A percentile compares a stretch with the other conserved stretches of the same genome.
Conservation (phyloP, 2,329 filamentous ascomycete species). For the Massarina eburnea region DNA sequence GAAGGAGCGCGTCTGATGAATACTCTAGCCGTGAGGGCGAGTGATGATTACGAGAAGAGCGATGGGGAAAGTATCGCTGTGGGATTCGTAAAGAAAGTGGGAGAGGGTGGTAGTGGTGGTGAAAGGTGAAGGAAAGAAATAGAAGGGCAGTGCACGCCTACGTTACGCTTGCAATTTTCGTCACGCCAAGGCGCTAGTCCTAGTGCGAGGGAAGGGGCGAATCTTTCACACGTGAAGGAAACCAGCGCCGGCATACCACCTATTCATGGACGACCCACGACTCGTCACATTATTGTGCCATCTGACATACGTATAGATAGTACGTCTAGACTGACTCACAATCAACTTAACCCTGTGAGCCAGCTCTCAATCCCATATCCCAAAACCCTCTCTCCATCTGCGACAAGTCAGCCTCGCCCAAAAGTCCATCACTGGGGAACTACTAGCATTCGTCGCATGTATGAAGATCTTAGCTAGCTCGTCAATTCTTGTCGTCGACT, state of each 20-base stretch:
- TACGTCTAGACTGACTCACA: too few species aligned
- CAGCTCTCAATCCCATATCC: conserved; percentile 61
- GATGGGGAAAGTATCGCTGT: conserved; percentile 28
- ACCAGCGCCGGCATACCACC: neutral
- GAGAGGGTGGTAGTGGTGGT: conserved; percentile 16
- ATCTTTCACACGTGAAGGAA: conserved; percentile 5
- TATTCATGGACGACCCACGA: too few species aligned
- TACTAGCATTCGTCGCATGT: conserved; percentile 75
- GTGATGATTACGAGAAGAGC: conserved; percentile 22
- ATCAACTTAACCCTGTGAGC: neutral
- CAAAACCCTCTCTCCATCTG: conserved; percentile 76
- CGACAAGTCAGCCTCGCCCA: conserved; percentile 12
- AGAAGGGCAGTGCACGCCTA: conserved; percentile 22
- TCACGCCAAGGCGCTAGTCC: conserved; percentile 21
- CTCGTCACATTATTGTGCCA: too few species aligned
- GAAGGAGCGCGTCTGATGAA: conserved; percentile 24
- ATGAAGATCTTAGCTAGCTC: conserved; percentile 83
- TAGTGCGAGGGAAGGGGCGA: conserved; percentile 4
- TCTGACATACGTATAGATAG: too few species aligned
- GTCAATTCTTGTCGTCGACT: conserved; percentile 75
- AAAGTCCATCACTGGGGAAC: neutral
- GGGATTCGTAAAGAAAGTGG: conserved; percentile 19
- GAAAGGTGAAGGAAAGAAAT: conserved; percentile 18
- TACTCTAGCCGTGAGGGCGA: conserved; percentile 13
- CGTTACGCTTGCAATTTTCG: conserved; percentile 26